A percentile compares a stretch with the other conserved stretches of the same genome.
These are phyloP conservation scores for Paramecium sonneborni DNA, from an alignment of 73 alveolate species.

Conservation along the genomic window DNA sequence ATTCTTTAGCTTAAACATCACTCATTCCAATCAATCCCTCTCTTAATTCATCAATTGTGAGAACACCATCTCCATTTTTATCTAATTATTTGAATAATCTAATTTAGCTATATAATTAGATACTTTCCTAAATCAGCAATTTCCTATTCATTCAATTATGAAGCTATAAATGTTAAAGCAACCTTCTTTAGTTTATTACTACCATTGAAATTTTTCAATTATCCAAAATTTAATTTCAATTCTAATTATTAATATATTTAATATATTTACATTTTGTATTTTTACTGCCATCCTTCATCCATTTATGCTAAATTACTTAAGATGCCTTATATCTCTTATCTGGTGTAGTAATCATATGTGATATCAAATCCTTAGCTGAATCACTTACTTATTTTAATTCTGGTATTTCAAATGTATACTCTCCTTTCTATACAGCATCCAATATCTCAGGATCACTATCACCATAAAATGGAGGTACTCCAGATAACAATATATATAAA, in stretches of 20 bases:
- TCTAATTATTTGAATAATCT: slow-evolving; percentile 68
- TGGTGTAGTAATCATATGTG: slow-evolving; percentile 66
- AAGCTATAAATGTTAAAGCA: slow-evolving; percentile 71
- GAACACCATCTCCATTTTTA: slow-evolving; percentile 74
- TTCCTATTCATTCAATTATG: slow-evolving; percentile 65
- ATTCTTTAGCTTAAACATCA: slow-evolving; percentile 52
- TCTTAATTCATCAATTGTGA: slow-evolving; percentile 70
- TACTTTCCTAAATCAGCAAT: slow-evolving; percentile 67
- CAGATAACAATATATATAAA: slow-evolving; percentile 73
- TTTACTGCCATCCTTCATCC: slow-evolving; percentile 69
- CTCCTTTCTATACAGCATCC: slow-evolving; percentile 70
- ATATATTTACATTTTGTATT: slow-evolving; percentile 29
- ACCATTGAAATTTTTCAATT: slow-evolving; percentile 56
- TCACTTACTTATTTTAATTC: slow-evolving; percentile 61
- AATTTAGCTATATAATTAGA: neutral
- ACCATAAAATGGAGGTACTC: slow-evolving; percentile 82
- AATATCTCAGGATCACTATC: slow-evolving; percentile 74
- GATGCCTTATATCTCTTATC: slow-evolving; percentile 73
- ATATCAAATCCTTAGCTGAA: slow-evolving; percentile 74
- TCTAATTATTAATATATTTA: neutral
- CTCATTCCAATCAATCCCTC: slow-evolving; percentile 65
- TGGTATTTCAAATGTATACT: slow-evolving; percentile 66
- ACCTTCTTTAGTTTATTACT: slow-evolving; percentile 67
- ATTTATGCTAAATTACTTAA: slow-evolving; percentile 65
- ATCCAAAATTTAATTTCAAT: slow-evolving; percentile 53